Evolutionary conservation across 2,329 filamentous ascomycete species (phyloP), one percentile per base, ranked within the genome.

Genomic region (Chalaropsis ovoidea): DNA sequence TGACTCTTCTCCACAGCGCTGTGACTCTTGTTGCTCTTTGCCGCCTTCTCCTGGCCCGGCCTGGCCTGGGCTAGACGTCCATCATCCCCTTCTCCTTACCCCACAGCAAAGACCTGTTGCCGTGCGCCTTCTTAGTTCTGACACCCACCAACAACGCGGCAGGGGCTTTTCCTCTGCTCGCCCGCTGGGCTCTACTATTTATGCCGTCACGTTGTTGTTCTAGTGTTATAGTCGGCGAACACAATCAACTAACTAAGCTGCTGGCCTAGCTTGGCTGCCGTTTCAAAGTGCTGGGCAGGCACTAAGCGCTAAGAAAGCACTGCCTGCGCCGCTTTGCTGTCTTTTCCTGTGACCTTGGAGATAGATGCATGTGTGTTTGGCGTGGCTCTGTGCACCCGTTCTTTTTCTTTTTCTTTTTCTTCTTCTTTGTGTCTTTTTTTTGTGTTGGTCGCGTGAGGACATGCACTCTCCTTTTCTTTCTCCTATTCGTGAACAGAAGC

Each of bases 331-430:
- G 1, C 31, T 31, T 19, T 49, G n/a, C n/a, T n/a, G 17, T 49
- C n/a, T 49, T 49, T 49, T 49, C 47, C 47, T 49, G 47, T 49
- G 47, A 49, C 47, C 19, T 49, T 49, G 47, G 47, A 49, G 47
- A 22, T n/a, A 49, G 47, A 22, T n/a, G 47, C n/a, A 24, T 8
- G 22, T 49, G 19, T n/a, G n/a, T 49, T 4, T 10, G 22, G 47
- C n/a, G 4, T 17, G n/a, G n/a, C 22, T 49, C 17, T 49, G 19
- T 24, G 47, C 2, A 47, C n/a, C 45, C 11, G 19, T 8, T 22
- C 22, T 24, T 27, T 19, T 19, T 54, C 24, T 52, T 24, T 24
- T 52, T 10, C 10, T 52, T 52, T 52, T 52, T 52, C 19, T 24
- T 52, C 47, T 19, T 19, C 45, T 22, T n/a, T 4, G 13, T 22